phyloP scores from a whole-genome alignment of 371 early-diverging fungal species.

The Saksenaea vasiformis region DNA sequence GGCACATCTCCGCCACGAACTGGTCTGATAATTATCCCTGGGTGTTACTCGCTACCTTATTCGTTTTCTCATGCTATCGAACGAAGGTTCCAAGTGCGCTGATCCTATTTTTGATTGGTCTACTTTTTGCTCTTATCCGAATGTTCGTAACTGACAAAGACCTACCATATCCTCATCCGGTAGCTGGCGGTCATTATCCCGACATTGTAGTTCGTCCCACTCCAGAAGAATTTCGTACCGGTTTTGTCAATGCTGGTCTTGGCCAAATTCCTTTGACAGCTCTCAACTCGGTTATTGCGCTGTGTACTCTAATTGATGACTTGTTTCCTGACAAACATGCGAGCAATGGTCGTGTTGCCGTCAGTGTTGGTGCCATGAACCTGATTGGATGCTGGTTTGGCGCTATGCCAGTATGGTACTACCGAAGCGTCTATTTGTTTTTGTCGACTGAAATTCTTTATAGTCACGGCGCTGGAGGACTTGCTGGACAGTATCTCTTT shows the following conservation, averaged over 20 bases:
- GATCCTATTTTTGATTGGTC: conserved; percentile 72
- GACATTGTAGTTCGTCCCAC: conserved; percentile 60
- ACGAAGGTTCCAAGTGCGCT: conserved; percentile 74
- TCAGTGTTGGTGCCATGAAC: conserved; percentile 85
- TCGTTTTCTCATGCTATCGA: conserved; percentile 71
- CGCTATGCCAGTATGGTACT: conserved; percentile 78
- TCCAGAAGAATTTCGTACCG: conserved; percentile 64
- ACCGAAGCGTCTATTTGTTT: conserved; percentile 4
- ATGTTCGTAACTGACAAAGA: conserved; percentile 37
- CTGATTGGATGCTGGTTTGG: conserved; percentile 86
- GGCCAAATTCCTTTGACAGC: conserved; percentile 88
- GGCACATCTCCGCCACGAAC: conserved; percentile 32
- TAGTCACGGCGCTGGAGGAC: conserved; percentile 82
- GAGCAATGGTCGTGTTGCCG: conserved; percentile 59
- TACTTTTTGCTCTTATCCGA: conserved; percentile 67
- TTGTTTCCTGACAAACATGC: conserved; percentile 75
- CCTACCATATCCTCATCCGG: conserved; percentile 31
- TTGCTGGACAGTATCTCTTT: conserved; percentile 92
- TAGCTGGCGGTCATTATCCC: conserved; percentile 64
- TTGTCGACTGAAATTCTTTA: neutral
- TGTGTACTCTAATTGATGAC: conserved; percentile 78
- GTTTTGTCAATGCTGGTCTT: conserved; percentile 80
- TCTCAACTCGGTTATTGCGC: conserved; percentile 86
- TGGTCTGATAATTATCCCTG: conserved; percentile 84
- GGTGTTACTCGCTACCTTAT: conserved; percentile 67